Evolutionary conservation across 176 grass and related monocot genomes (phyloP).

Genomic region (Poa annua): DNA sequence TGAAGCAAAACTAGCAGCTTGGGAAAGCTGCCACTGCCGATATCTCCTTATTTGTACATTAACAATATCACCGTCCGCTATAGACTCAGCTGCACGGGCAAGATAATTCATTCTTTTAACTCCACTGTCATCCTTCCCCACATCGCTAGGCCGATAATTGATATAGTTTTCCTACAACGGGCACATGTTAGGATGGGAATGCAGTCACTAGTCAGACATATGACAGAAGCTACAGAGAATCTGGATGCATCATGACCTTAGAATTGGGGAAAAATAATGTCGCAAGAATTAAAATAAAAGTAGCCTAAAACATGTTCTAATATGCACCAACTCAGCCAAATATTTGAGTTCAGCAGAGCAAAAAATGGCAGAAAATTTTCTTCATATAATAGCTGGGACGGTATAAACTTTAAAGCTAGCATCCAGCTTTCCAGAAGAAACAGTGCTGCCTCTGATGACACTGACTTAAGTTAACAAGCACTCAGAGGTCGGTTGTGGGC

Average conservation of each 20-base stretch:
- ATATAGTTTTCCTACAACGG: constrained; percentile 93
- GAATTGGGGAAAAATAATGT: background rate
- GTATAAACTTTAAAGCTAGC: constrained; percentile 13
- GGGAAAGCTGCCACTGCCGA: constrained; percentile 92
- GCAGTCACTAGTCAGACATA: constrained; percentile 8
- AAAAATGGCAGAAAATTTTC: background rate
- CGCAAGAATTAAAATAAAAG: background rate
- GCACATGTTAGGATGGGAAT: constrained; percentile 29
- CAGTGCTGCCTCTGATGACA: background rate
- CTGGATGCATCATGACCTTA: constrained; percentile 13
- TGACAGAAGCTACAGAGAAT: background rate
- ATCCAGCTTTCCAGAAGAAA: constrained; percentile 30
- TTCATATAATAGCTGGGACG: constrained; percentile 6
- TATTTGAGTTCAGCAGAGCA: background rate
- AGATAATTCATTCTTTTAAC: constrained; percentile 93
- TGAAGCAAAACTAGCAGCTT: constrained; percentile 93
- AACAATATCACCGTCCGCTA: constrained; percentile 87
- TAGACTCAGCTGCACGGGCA: constrained; percentile 80
- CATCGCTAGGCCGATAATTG: constrained; percentile 83
- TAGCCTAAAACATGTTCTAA: background rate
- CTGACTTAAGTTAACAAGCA: background rate
- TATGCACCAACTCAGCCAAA: background rate
- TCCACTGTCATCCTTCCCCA: constrained; percentile 90
- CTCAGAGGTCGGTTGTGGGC: background rate
- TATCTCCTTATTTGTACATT: constrained; percentile 99